Percentiles rank a stretch among this genome's conserved stretches.
phyloP scores from a whole-genome alignment of 805 yeast species.

The Yarrowia hollandica region DNA sequence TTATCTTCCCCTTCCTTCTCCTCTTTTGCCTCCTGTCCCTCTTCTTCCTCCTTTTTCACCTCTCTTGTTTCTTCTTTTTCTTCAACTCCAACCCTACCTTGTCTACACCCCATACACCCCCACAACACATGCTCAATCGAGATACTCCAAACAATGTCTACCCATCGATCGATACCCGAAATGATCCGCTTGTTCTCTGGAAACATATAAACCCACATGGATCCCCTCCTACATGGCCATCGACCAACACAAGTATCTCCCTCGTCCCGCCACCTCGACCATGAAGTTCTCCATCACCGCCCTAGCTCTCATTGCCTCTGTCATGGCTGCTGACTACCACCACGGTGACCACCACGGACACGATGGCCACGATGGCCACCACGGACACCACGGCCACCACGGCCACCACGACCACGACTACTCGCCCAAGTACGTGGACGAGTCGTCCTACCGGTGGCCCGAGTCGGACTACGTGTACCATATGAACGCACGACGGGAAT shows the following conservation, averaged over 20 bases:
- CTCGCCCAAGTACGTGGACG: conserved; percentile 9
- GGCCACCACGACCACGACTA: neutral
- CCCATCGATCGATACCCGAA: neutral
- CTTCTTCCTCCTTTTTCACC: too few species aligned
- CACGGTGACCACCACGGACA: neutral
- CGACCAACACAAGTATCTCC: neutral
- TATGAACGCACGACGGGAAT: conserved; percentile 6
- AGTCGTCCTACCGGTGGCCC: conserved; percentile 18
- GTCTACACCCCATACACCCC: too few species aligned
- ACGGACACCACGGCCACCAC: neutral
- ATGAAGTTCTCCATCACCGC: conserved; percentile 14
- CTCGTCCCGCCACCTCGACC: too few species aligned
- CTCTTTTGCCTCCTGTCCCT: too few species aligned
- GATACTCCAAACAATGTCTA: too few species aligned
- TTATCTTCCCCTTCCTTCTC: too few species aligned
- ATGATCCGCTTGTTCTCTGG: neutral
- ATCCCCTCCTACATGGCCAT: neutral
- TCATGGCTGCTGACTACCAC: neutral
- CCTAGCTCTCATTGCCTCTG: neutral
- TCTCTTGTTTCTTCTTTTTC: too few species aligned
- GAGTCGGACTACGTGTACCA: conserved; percentile 10
- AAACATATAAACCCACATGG: neutral
- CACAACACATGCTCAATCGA: too few species aligned
- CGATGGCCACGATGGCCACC: too few species aligned
- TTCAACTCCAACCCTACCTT: too few species aligned